Percentiles rank a stretch among this genome's conserved stretches.
Conservation (phyloP, 75 land plant genomes). For the Cryptomeria japonica region DNA sequence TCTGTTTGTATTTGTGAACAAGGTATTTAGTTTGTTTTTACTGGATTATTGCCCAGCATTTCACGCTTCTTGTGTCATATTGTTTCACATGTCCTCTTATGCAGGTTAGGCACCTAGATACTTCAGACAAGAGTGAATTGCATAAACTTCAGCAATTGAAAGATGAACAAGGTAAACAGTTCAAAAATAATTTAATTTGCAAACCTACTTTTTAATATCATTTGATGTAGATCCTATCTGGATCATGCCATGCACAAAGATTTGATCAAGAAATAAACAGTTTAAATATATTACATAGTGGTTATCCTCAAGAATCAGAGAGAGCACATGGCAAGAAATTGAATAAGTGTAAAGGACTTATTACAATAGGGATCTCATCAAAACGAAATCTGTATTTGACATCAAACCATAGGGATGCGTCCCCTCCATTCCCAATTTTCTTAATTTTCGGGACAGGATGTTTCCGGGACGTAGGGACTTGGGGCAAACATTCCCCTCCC, state of each 20-base stretch:
- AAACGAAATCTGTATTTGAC: no score
- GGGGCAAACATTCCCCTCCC: no score
- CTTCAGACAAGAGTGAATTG: constrained; percentile 98
- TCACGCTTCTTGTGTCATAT: not conserved
- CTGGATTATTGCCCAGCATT: not conserved
- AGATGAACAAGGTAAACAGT: constrained; percentile 92
- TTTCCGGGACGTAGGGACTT: no score
- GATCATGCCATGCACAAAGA: not conserved
- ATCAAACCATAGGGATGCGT: no score
- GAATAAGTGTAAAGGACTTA: no score
- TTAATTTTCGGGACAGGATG: no score
- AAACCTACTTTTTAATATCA: not conserved
- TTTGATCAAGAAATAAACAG: not conserved
- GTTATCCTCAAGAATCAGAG: not conserved
- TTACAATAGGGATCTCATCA: no score
- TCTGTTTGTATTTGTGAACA: constrained; percentile 16
- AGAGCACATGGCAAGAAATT: not conserved
- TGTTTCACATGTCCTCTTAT: not conserved
- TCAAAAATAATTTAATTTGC: not conserved
- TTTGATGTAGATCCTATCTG: not conserved
- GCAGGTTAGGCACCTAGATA: constrained; percentile 96
- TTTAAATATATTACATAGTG: not conserved
- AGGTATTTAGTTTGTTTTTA: not conserved
- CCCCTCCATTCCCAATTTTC: no score
- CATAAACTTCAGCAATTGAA: constrained; percentile 94